phyloP scores from a whole-genome alignment of 2,329 filamentous ascomycete species.

The Verticillium dahliae region DNA sequence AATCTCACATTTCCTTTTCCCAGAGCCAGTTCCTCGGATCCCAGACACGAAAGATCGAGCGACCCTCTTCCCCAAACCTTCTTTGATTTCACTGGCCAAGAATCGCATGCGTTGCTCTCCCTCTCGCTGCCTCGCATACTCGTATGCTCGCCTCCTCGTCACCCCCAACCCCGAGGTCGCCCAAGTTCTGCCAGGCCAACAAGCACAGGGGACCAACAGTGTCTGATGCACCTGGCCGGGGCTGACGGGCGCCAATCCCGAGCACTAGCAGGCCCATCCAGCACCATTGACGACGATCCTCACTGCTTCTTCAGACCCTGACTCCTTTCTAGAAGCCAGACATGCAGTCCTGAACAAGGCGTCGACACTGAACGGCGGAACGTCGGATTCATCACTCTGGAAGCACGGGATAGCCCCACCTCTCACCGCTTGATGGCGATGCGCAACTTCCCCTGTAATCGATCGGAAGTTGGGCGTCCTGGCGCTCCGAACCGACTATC shows the following conservation, averaged over 20 bases:
- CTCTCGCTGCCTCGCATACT: neutral
- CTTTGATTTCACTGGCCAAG: too few relatives aligned
- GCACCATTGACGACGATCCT: neutral
- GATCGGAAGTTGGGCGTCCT: neutral
- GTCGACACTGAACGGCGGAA: neutral
- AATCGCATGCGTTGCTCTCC: too few relatives aligned
- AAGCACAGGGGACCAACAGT: neutral
- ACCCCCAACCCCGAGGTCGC: too few relatives aligned
- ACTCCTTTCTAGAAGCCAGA: neutral
- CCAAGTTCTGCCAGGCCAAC: neutral
- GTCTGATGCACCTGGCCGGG: neutral
- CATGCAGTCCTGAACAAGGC: neutral
- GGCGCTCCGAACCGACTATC: neutral
- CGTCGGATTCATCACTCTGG: neutral
- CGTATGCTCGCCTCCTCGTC: neutral
- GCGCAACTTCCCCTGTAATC: neutral
- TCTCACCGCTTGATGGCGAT: neutral
- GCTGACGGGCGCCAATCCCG: neutral
- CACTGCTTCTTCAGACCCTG: neutral
- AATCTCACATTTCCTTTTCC: neutral
- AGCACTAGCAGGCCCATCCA: neutral
- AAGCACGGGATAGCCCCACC: neutral
- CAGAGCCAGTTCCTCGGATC: neutral
- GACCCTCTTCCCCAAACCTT: neutral
- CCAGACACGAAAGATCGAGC: neutral